Conservation (phyloP, 139 green algal species). For the Chlorella sp. region DNA sequence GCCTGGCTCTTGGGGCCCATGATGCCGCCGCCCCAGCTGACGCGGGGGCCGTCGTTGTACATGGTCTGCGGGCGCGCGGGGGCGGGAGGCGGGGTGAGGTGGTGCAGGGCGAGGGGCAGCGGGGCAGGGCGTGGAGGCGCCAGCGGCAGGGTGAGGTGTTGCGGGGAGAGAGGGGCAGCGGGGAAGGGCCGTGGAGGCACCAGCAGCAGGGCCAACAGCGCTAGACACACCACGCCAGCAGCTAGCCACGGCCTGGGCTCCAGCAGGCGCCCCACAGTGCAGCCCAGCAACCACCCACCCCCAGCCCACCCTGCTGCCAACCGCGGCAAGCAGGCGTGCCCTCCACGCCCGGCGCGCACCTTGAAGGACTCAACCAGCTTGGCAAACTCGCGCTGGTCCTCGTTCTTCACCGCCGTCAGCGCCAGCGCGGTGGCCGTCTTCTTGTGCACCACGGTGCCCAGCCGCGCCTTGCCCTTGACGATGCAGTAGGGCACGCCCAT, state of each 20-base stretch:
- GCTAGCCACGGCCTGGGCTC: no score
- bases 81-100: not conserved
- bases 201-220: no score
- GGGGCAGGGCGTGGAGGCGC: not conserved
- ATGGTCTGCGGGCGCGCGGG: not conserved
- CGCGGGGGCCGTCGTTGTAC: conserved; percentile 74
- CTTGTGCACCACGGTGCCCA: conserved; percentile 97
- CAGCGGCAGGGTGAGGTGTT: not conserved
- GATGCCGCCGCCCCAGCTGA: conserved; percentile 96
- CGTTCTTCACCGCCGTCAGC: conserved; percentile 95
- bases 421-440: conserved; percentile 96
- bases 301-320: no score
- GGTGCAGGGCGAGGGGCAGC: not conserved
- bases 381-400: conserved; percentile 97
- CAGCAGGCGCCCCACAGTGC: no score
- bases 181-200: no score
- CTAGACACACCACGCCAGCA: no score
- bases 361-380: conserved; percentile 98
- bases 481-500: conserved; percentile 99
- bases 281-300: no score
- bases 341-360: conserved; percentile 33
- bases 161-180: no score
- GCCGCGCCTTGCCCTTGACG: conserved; percentile 96
- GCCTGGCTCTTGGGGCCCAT: conserved; percentile 97
- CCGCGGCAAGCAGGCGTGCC: not conserved